Conservation (phyloP, 257 asterid species). For the Fraxinus americana region DNA sequence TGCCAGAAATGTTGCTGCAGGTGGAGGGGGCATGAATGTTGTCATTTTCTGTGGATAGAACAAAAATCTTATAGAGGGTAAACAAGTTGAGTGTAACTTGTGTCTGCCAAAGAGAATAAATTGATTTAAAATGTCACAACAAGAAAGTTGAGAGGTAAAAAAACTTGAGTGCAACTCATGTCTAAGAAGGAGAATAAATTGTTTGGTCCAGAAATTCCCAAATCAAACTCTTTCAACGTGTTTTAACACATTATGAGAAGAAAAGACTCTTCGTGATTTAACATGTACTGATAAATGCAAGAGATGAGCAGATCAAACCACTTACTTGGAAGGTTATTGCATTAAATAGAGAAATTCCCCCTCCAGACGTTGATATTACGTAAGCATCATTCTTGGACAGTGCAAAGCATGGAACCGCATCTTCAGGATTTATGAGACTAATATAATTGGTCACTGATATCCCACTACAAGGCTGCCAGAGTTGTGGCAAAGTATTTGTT, state of each 20-base stretch:
- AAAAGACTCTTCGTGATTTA: too few relatives aligned
- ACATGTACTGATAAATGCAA: neutral
- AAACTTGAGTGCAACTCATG: neutral
- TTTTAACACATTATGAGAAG: neutral
- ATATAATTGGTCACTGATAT: conserved; percentile 58
- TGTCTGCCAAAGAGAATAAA: neutral
- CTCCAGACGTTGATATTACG: conserved; percentile 69
- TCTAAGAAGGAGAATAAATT: too few relatives aligned
- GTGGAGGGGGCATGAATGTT: conserved; percentile 66
- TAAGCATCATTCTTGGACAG: conserved; percentile 65
- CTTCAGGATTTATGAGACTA: conserved; percentile 50
- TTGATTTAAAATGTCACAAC: neutral
- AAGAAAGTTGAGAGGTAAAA: neutral
- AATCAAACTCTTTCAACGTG: neutral
- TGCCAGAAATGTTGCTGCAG: conserved; percentile 69
- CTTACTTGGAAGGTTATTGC: conserved; percentile 61
- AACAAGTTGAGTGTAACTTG: neutral
- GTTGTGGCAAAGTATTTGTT: conserved; percentile 48
- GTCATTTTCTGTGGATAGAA: conserved; percentile 52
- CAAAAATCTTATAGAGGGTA: neutral
- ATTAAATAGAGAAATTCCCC: conserved; percentile 54
- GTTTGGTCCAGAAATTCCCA: neutral
- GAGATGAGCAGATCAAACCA: neutral
- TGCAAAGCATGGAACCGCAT: conserved; percentile 63
- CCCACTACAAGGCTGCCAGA: conserved; percentile 59